Evolutionary conservation across 208 protist species (phyloP), one percentile per base, ranked within the genome.

Genomic region (Acanthamoeba royreba): DNA sequence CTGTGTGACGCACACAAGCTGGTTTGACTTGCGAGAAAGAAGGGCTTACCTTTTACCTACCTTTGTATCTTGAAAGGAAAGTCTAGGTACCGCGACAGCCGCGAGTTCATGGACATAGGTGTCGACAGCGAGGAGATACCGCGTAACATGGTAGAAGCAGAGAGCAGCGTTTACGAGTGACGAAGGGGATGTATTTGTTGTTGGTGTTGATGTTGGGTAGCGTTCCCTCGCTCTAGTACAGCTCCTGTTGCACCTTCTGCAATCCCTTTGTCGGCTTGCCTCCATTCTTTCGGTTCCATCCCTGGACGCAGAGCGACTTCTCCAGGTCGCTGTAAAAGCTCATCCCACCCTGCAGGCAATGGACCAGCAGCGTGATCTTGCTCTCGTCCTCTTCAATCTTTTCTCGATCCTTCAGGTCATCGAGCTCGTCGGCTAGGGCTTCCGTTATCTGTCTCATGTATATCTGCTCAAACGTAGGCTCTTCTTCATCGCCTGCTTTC

Each of bases 311-410:
- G 46, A 89, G 81, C 22, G 31, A 22, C 81, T 89, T 89, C 47
- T 89, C 81, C 19, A 89, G 53, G 13, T 89, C 81, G 46, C 28
- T 38, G 53, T 89, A 89, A 40, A 58, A 89, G 31, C 63, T 35
- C 81, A 89, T 89, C 46, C 81, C 81, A 33, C 38, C 35, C 53
- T 89, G 49, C 46, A 89, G 81, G 11, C 81, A 69, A 40, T 89
- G 46, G 33, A 89, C 81, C 81, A 89, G 28, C 81, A 47, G 81
- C 46, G 46, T 66, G 47, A 89, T 55, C 81, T 89, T 89, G 81
- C 46, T 33, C 53, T 89, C 81, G 53, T 89, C 81, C 81, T 69
- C 53, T 19, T 8, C 66, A 33, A 69, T 55, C 49, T 63, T 58
- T 40, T 55, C 53, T 28, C 72, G 72, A 35, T 81, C 72, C 53